phyloP scores from a whole-genome alignment of 2,329 filamentous ascomycete species.

The Seiridium cupressi region DNA sequence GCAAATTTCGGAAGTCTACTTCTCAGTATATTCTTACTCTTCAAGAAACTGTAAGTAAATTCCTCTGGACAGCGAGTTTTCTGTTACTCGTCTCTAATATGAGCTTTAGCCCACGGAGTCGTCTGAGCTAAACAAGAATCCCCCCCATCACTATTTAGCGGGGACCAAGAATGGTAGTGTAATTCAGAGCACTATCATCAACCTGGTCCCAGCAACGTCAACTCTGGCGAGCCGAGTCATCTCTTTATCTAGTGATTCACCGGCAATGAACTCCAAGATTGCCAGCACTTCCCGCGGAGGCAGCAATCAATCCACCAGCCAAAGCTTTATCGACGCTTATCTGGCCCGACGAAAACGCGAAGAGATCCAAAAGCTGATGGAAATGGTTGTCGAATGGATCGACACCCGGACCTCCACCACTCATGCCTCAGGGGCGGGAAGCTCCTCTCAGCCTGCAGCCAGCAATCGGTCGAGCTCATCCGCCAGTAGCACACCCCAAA shows the following conservation, averaged over 20 bases:
- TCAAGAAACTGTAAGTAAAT: neutral
- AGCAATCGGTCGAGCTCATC: neutral
- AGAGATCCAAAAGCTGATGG: slow-evolving; percentile 10
- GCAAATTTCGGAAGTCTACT: neutral
- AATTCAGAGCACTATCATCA: neutral
- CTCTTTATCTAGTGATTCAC: neutral
- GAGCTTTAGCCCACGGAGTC: neutral
- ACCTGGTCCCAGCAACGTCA: slow-evolving; percentile 1
- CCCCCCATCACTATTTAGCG: neutral
- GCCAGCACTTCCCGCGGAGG: slow-evolving; percentile 7
- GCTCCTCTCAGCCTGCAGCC: neutral
- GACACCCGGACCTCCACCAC: neutral
- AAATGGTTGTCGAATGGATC: slow-evolving; percentile 7
- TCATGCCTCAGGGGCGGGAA: neutral
- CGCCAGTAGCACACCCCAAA: neutral
- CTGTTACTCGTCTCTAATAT: neutral
- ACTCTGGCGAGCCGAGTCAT: neutral
- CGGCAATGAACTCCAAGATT: slow-evolving; percentile 9
- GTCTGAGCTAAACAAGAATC: neutral
- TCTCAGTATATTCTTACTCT: neutral
- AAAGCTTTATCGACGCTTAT: slow-evolving; percentile 8
- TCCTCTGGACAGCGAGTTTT: neutral
- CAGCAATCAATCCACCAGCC: slow-evolving; percentile 5
- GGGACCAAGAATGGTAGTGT: slow-evolving; percentile 7
- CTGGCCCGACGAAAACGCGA: slow-evolving; percentile 6